These are phyloP conservation scores for Suhomyces atakaporum DNA, from an alignment of 1,139 yeast species.

Conservation along the genomic window DNA sequence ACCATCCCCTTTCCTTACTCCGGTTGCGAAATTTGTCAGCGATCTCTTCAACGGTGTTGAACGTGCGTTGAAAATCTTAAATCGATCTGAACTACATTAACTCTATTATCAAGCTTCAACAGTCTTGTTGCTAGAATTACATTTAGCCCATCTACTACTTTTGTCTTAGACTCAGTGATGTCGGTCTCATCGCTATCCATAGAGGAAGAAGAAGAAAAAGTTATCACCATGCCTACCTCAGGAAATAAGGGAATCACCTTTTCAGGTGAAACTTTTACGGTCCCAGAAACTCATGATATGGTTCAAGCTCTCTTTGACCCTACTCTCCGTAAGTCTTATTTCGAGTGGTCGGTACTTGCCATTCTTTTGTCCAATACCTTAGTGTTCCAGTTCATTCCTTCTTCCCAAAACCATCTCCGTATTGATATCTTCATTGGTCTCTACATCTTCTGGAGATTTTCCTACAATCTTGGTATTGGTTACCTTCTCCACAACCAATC, in stretches of 20 bases:
- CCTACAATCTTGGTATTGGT: slow-evolving; percentile 83
- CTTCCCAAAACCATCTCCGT: slow-evolving; percentile 29
- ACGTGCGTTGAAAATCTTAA: too few relatives aligned
- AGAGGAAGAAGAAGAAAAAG: background rate
- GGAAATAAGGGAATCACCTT: slow-evolving; percentile 48
- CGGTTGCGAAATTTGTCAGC: too few relatives aligned
- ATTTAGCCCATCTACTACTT: too few relatives aligned
- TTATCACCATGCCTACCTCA: background rate
- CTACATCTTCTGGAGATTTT: slow-evolving; percentile 75
- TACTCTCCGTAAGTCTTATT: slow-evolving; percentile 63
- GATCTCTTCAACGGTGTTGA: too few relatives aligned
- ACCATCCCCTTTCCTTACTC: too few relatives aligned
- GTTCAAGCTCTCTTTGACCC: slow-evolving; percentile 83
- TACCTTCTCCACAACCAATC: slow-evolving; percentile 69
- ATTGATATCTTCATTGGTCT: slow-evolving; percentile 51
- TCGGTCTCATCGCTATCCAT: slow-evolving; percentile 1
- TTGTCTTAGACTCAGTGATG: too few relatives aligned
- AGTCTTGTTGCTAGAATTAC: slow-evolving; percentile 3
- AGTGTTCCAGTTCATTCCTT: slow-evolving; percentile 44
- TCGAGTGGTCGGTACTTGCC: slow-evolving; percentile 61
- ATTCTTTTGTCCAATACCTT: slow-evolving; percentile 53
- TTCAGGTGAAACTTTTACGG: slow-evolving; percentile 54
- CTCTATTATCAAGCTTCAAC: slow-evolving; percentile 5
- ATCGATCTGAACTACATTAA: too few relatives aligned
- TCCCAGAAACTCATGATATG: slow-evolving; percentile 87